Evolutionary conservation across 352 stramenopile genomes (phyloP), one percentile per base, ranked within the genome.

Genomic region (Phytophthora boehmeriae): DNA sequence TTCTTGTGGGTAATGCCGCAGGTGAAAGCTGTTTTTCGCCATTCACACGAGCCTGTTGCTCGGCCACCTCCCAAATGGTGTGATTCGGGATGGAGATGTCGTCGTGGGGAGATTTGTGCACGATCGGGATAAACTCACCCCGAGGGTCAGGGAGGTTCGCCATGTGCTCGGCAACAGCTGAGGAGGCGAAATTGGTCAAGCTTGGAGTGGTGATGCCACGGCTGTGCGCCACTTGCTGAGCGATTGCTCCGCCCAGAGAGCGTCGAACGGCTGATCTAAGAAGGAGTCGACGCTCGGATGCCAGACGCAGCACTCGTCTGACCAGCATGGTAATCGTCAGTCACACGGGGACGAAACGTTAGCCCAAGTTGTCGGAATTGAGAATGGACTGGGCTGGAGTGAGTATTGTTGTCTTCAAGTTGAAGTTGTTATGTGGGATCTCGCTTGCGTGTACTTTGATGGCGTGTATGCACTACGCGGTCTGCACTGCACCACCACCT

Each of bases 11-110:
- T 79, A 35, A 79, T 5, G 14, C 72, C 77, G 45, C 76, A 86
- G 36, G 86, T 56, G 30, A 83, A 78, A 23, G 69, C 69, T 16
- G 68, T 35, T 22, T 65, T 55, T 85, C 63, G 1, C 64, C 66
- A 16, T 62, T 71, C 13, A 57, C 23, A 8, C 32, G 53, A 17
- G 68, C 73, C 28, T 82, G 73, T n/a, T 63, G 46, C 59, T 80
- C 73, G 0, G 77, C 56, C 44, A 72, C 69, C 28, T 80, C 61
- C 73, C 71, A 88, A 28, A 88, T 66, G 17, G 71, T 84, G 36
- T 71, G 42, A 32, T 78, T 59, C 9, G 75, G 72, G 48, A 83
- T 71, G 27, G 43, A 9, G 2, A 83, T 57, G 23, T 69, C 49
- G 1, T 53, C 49, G 47, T 80, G 67, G 13, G 74, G 75, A 9